Evolutionary conservation across 441 rosid species (phyloP).

Genomic region (Erysimum pusillum): DNA sequence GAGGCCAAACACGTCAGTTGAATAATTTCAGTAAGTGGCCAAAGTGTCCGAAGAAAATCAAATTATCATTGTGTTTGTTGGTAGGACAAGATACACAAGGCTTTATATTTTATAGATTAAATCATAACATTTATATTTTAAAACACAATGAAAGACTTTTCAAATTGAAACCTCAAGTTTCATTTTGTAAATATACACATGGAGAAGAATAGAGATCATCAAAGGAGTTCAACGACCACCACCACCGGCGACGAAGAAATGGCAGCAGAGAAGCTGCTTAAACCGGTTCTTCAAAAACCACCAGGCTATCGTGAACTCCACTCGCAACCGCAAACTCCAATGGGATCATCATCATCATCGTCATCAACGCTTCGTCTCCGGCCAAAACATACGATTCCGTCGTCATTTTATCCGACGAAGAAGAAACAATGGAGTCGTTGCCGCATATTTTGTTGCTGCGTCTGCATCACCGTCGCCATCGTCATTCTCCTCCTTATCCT

Average conservation of each 20-base stretch:
- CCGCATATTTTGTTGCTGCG: constrained; percentile 58
- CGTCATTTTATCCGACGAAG: constrained; percentile 59
- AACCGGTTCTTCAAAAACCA: constrained; percentile 50
- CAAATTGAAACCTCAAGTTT: constrained; percentile 6
- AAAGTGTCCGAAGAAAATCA: constrained; percentile 21
- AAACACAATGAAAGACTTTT: constrained; percentile 10
- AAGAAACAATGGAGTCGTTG: constrained; percentile 50
- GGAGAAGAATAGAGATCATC: constrained; percentile 24
- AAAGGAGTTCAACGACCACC: constrained; percentile 1
- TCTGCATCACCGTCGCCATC: constrained; percentile 49
- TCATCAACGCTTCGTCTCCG: constrained; percentile 38
- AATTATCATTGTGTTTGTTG: constrained; percentile 21
- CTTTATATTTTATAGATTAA: background rate
- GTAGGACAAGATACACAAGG: constrained; percentile 24
- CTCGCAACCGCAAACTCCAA: constrained; percentile 37
- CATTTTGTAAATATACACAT: constrained; percentile 1
- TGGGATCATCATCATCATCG: constrained; percentile 12
- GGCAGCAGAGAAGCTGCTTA: constrained; percentile 35
- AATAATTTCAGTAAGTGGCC: constrained; percentile 36
- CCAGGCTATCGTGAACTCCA: constrained; percentile 44
- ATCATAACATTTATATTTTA: background rate
- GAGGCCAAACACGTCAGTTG: constrained; percentile 19
- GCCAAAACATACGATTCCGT: constrained; percentile 49
- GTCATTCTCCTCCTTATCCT: constrained; percentile 49
- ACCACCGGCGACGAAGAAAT: constrained; percentile 34